phyloP scores from a whole-genome alignment of 2,329 filamentous ascomycete genomes.

The Penicillium sp. region DNA sequence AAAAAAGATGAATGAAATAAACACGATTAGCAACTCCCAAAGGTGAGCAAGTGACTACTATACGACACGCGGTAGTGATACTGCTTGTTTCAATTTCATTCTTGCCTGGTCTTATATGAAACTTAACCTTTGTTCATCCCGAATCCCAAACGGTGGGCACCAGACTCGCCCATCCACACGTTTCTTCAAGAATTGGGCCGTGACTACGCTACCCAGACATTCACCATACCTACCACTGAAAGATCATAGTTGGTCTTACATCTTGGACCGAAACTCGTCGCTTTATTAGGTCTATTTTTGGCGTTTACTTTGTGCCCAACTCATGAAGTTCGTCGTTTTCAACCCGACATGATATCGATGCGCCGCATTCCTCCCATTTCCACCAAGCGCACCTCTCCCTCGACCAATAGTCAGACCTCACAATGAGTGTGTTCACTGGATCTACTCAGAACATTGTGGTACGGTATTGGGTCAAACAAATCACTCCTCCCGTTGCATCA shows the following conservation, averaged over 20 bases:
- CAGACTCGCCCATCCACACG: too few relatives aligned
- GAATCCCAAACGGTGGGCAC: too few relatives aligned
- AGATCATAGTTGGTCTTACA: background rate
- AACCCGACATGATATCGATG: conserved; percentile 21
- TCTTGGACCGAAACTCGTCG: background rate
- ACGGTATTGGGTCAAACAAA: conserved; percentile 25
- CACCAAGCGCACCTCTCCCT: background rate
- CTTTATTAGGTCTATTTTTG: background rate
- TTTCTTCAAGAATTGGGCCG: too few relatives aligned
- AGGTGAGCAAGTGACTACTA: background rate
- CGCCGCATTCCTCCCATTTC: background rate
- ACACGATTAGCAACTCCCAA: background rate
- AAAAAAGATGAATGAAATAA: conserved; percentile 2
- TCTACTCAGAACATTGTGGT: conserved; percentile 24
- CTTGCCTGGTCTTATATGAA: background rate
- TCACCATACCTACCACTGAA: background rate
- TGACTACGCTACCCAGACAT: too few relatives aligned
- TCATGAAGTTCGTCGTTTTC: background rate
- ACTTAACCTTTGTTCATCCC: too few relatives aligned
- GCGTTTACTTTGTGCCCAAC: background rate
- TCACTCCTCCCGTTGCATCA: conserved; percentile 30
- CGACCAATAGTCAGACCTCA: background rate
- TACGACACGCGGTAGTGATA: background rate
- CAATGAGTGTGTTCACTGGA: conserved; percentile 21
- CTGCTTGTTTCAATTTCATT: background rate